phyloP scores from a whole-genome alignment of 169 alveolate genomes.

The Plasmodium malariae region DNA sequence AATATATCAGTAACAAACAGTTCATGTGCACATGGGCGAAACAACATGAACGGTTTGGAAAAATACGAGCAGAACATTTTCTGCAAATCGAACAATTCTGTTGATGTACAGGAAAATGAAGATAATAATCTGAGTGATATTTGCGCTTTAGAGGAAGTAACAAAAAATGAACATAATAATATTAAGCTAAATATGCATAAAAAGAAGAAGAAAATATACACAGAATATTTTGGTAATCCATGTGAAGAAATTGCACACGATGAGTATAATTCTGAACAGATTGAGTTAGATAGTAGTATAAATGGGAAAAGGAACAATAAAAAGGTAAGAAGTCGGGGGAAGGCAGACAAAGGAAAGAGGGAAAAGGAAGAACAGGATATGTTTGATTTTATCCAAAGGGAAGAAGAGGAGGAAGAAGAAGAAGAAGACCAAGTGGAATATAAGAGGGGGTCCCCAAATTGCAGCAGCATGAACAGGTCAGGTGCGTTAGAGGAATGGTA shows the following conservation, averaged over 20 bases:
- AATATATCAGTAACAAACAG: too few species aligned
- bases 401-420: background rate
- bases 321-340: background rate
- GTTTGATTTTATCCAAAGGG: background rate
- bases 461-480: too few species aligned
- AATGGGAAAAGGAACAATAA: background rate
- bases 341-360: background rate
- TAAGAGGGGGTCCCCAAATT: too few species aligned
- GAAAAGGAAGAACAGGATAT: background rate
- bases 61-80: too few species aligned
- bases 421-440: background rate
- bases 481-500: too few species aligned
- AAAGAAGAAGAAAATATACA: background rate
- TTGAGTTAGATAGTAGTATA: background rate
- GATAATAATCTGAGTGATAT: conserved; percentile 1
- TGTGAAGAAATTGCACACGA: background rate
- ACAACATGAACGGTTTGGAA: too few species aligned
- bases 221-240: background rate
- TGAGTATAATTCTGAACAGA: background rate
- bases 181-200: background rate
- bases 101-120: too few species aligned
- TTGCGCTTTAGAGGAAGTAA: background rate
- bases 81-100: too few species aligned
- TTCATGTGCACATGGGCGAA: too few species aligned
- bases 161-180: too few species aligned